Base-by-base conservation (phyloP, 768 basidiomycete species). In the Holtermannia corniformis region DNA sequence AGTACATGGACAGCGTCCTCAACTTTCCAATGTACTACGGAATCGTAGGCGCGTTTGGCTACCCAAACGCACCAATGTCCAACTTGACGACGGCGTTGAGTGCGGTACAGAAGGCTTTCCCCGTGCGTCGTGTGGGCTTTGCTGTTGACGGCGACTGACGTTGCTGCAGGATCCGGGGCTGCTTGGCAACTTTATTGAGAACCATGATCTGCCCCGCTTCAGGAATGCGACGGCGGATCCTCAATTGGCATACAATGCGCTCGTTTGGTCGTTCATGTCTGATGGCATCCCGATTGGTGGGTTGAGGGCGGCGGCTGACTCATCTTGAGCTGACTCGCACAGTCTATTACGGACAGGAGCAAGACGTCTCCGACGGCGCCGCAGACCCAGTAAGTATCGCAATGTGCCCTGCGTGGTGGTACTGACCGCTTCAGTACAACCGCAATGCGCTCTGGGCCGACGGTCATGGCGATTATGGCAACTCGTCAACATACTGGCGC, bases 121-220 rank as follows among this genome's bases (percentile, higher is more conserved):
- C 64, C 25, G 56, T 63, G n/a, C 49, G 59, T 52, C 16, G 44
- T 3, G 22, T 24, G 19, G 16, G 5, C 14, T 14, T 51, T 47
- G 41, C 3, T 32, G 26, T 44, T 24, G 20, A 4, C 12, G 41
- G n/a, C 24, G 50, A 21, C 44, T 49, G 43, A 28, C 47, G 12
- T 45, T 42, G 46, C n/a, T 21, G 16, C 37, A 27, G 50, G 51
- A 65, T 23, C 65, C 67, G 1, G 62, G 58, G 3, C 27, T 65
- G 5, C 53, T 71, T 14, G 67, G 66, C 19, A 68, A 65, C 52
- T 71, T 71, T 43, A 52, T 71, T 24, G 67, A 67, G 26, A 71
- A 69, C 55, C 70, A 71, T 55, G 70, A 71, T 59, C 47, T 69
- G 3, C 65, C 70, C 13, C 20, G 70, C 53, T 71, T 58, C 59